phyloP scores from a whole-genome alignment of 2,329 filamentous ascomycete species.

The Clarireedia monteithiana region DNA sequence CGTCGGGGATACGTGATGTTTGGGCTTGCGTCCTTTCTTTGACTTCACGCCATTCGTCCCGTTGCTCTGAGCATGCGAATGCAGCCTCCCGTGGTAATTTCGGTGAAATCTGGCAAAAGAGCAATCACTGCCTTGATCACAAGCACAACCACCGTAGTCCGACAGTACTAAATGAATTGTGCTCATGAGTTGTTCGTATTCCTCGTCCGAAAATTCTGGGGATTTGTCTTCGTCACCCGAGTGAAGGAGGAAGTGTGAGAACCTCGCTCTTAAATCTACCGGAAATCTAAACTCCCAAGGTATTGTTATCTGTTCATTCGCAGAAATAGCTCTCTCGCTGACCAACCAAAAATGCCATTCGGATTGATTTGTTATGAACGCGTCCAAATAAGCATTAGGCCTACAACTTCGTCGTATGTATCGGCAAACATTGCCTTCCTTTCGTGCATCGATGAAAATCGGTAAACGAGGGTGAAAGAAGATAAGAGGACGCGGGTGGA shows the following conservation, averaged over 20 bases:
- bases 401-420: conserved; percentile 89
- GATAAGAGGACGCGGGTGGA: conserved; percentile 62
- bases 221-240: conserved; percentile 43
- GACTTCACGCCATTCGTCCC: conserved; percentile 29
- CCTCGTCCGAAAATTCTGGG: conserved; percentile 39
- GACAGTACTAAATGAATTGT: conserved; percentile 66
- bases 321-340: conserved; percentile 66
- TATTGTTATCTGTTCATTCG: conserved; percentile 55
- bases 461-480: conserved; percentile 85
- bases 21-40: conserved; percentile 39
- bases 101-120: conserved; percentile 57
- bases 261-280: conserved; percentile 22
- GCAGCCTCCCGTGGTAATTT: conserved; percentile 43
- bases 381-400: conserved; percentile 83
- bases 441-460: conserved; percentile 85
- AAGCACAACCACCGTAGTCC: conserved; percentile 75
- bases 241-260: no score
- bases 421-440: conserved; percentile 76
- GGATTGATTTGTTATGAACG: conserved; percentile 61
- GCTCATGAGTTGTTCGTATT: conserved; percentile 51
- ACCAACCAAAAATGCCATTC: conserved; percentile 93
- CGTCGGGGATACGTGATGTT: conserved; percentile 50
- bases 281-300: conserved; percentile 61
- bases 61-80: conserved; percentile 37
- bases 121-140: conserved; percentile 55